Evolutionary conservation across 139 green algal genomes (phyloP), one percentile per base, ranked within the genome.

Genomic region (Penium margaritaceum): DNA sequence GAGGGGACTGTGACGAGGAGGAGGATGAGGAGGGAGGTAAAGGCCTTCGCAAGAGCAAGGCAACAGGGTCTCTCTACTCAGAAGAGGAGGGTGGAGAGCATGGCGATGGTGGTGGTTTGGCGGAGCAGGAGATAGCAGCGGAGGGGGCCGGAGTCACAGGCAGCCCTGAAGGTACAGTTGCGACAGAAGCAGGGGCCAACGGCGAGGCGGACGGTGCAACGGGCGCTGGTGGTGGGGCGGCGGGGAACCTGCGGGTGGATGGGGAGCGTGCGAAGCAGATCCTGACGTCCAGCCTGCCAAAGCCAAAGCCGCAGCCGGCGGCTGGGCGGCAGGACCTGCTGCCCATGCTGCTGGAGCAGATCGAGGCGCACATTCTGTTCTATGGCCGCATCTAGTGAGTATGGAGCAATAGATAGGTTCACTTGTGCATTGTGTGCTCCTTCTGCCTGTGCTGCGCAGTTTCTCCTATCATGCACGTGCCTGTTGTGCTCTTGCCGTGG

Each of bases 301-400:
- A 60, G 55, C 55, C 27, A 6, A 6, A 7, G 30, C 55, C 27
- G 55, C 30, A 5, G 2, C 27, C 27, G 6, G 55, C 55, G 7
- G 55, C 21, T 24, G 55, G 55, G 24, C 34, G 36, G 7, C n/a
- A 37, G 55, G 55, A 19, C 0, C 27, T 64, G 24, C 29, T 64
- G 27, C 27, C 55, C 55, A 38, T 35, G 27, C 55, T 38, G 55
- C 55, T 64, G 55, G 55, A 35, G 24, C 55, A 64, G 55, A 64
- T 64, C 30, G 55, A 64, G 30, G 55, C 55, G 1, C 55, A 64
- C 55, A 64, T 64, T 29, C 55, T 64, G 15, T 35, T 36, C 55
- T 64, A 64, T 32, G 55, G 55, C 55, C 55, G 55, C 7, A 64
- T 64, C 30, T 64, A 38, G 55, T 64, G 55, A 64, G 55, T 36